Base-by-base conservation (phyloP, 257 asterid species). In the Jasminum sambac region DNA sequence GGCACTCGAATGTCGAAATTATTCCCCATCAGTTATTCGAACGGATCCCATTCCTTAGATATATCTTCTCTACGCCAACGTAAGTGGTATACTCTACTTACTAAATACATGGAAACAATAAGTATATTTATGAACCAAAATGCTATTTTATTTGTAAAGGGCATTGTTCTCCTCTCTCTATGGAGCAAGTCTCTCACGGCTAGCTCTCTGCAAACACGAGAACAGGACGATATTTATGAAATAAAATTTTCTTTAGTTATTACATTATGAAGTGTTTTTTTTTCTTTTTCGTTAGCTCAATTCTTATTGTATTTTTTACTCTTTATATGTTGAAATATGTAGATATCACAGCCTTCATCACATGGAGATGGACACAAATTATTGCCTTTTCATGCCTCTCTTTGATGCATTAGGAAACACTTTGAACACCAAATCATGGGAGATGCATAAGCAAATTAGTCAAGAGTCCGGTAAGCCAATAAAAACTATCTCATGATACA, bases 341-440 rank as follows among this genome's bases (percentile, higher is more conserved):
- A 91, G 98, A 63, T 91, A 89, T 77, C 98, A 91, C 79, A 89
- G 84, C 80, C 74, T 91, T 30, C 98, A 89, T 75, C 91, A 83
- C 68, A 76, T 73, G 5, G 91, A 87, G 67, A 82, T 68, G 90
- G 77, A 48, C 74, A 79, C 96, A 64, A 91, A 91, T 48, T 89
- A 76, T 69, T 89, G 98, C 83, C 89, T 91, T 16, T 91, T 91
- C 87, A 91, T 91, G 98, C 98, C 96, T 16, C 74, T 89, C 42
- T 89, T 79, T 58, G 98, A 91, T 81, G 92, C 84, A 19, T 34
- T 91, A 40, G 96, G 98, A 38, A 82, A 83, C 66, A 87, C 98
- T 24, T 71, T 89, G 59, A 86, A 88, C 88, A 66, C 25, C 68
- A 83, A 81, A 69, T 89, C 98, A 62, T 92, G 96, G 98, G 90